Evolutionary conservation across 805 yeast genomes (phyloP).

Genomic region (Gaillardinia entomophila): DNA sequence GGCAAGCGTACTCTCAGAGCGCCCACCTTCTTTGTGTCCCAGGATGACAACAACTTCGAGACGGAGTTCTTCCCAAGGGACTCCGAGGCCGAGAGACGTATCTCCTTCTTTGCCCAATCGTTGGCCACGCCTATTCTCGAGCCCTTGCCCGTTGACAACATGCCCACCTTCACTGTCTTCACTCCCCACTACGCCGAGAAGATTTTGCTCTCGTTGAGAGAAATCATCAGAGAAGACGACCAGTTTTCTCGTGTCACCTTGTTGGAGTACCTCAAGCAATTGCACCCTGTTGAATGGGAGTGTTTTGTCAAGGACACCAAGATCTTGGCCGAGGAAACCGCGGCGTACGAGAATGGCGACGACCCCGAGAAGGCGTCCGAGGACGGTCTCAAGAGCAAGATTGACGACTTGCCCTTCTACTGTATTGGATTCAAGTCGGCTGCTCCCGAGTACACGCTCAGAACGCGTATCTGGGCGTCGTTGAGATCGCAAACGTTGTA

Average conservation of each 20-base stretch:
- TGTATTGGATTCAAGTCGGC: conserved; percentile 97
- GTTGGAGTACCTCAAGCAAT: conserved; percentile 88
- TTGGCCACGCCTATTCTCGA: conserved; percentile 98
- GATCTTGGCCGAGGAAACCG: conserved; percentile 90
- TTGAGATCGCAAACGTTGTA: conserved; percentile 93
- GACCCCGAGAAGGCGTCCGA: conserved; percentile 40
- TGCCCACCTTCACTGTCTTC: conserved; percentile 98
- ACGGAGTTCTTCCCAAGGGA: conserved; percentile 96
- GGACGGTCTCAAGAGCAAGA: conserved; percentile 70
- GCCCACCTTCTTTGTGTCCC: conserved; percentile 97
- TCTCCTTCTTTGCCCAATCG: conserved; percentile 98
- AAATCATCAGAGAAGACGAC: conserved; percentile 95
- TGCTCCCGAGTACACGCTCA: conserved; percentile 91
- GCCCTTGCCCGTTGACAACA: conserved; percentile 97
- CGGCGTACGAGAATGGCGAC: conserved; percentile 62
- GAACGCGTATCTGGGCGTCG: conserved; percentile 99
- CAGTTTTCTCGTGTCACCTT: conserved; percentile 92
- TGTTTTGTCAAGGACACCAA: conserved; percentile 95
- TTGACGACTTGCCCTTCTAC: conserved; percentile 89
- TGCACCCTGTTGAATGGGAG: conserved; percentile 97
- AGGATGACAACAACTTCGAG: conserved; percentile 91
- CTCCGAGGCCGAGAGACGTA: conserved; percentile 99
- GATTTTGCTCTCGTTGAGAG: conserved; percentile 87
- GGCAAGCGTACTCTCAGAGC: conserved; percentile 98
- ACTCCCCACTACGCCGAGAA: conserved; percentile 96